Conservation (phyloP, 2,329 filamentous ascomycete genomes). For the Macrophomina tecta region DNA sequence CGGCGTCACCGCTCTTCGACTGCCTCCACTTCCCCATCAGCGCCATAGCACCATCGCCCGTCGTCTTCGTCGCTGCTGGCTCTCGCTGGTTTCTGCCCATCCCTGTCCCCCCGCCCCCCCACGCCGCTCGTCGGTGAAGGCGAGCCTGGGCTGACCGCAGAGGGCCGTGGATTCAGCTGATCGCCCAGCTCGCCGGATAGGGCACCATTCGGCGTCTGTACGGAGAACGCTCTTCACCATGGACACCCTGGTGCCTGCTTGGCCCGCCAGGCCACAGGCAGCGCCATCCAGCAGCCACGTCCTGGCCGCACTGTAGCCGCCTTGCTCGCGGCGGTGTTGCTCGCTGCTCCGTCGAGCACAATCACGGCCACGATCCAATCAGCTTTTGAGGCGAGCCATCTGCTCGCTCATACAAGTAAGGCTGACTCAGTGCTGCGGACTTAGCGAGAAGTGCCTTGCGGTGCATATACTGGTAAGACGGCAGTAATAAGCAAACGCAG, state of each 20-base stretch:
- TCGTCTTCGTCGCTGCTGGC: neutral
- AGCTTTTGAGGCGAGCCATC: neutral
- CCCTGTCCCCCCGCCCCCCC: constrained; percentile 11
- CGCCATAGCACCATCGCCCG: neutral
- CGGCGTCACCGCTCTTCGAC: constrained; percentile 20
- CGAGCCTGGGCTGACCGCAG: constrained; percentile 23
- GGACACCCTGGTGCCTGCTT: neutral
- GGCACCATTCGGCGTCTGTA: constrained; percentile 16
- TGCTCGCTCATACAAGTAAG: neutral
- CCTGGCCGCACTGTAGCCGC: neutral
- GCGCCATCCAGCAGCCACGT: neutral
- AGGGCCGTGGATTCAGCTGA: neutral
- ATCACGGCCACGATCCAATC: neutral
- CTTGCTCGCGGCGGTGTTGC: neutral
- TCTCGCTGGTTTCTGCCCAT: neutral
- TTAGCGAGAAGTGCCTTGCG: constrained; percentile 17
- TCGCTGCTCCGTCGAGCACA: neutral
- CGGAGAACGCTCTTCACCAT: neutral
- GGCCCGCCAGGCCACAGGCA: constrained; percentile 6
- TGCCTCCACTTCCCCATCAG: neutral
- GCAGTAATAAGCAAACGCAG: constrained; percentile 19
- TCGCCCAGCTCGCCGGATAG: constrained; percentile 8
- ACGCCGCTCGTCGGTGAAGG: constrained; percentile 25
- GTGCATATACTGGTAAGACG: constrained; percentile 20
- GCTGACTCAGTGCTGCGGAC: constrained; percentile 14